phyloP scores from a whole-genome alignment of 805 yeast species.

The Cyberlindnera japonica region DNA sequence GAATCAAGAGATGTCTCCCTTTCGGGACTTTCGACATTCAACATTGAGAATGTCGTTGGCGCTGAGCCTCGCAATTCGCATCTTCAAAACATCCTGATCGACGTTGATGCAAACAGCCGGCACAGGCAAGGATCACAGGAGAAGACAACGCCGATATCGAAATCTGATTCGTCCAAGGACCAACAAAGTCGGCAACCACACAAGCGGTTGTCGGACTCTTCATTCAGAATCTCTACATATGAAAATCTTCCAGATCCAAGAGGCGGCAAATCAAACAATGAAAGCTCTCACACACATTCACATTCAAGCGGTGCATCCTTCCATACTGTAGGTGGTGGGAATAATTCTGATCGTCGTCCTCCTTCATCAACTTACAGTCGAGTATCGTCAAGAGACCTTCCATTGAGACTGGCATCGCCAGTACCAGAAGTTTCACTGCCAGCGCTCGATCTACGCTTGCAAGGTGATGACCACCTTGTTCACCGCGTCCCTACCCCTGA shows the following conservation, averaged over 20 bases:
- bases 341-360: background rate
- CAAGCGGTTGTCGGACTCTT: slow-evolving; percentile 10
- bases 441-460: background rate
- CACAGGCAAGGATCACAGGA: slow-evolving; percentile 3
- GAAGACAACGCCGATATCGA: slow-evolving; percentile 6
- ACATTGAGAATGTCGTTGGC: slow-evolving; percentile 13
- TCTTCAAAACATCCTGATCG: slow-evolving; percentile 14
- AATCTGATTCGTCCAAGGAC: slow-evolving; percentile 10
- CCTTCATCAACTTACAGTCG: background rate
- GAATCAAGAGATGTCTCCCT: slow-evolving; percentile 22
- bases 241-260: background rate
- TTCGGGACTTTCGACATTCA: slow-evolving; percentile 19
- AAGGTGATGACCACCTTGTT: background rate
- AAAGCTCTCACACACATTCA: background rate
- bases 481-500: slow-evolving; percentile 16
- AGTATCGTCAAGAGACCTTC: background rate
- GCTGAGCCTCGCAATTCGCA: slow-evolving; percentile 6
- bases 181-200: slow-evolving; percentile 3
- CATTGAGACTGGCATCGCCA: background rate
- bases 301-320: background rate
- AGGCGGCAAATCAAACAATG: background rate
- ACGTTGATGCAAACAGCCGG: slow-evolving; percentile 13
- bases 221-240: slow-evolving; percentile 8
- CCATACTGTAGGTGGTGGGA: background rate
- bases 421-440: background rate